Conservation (phyloP, 176 grass and related monocot genomes). For the Musa troglodytarum region DNA sequence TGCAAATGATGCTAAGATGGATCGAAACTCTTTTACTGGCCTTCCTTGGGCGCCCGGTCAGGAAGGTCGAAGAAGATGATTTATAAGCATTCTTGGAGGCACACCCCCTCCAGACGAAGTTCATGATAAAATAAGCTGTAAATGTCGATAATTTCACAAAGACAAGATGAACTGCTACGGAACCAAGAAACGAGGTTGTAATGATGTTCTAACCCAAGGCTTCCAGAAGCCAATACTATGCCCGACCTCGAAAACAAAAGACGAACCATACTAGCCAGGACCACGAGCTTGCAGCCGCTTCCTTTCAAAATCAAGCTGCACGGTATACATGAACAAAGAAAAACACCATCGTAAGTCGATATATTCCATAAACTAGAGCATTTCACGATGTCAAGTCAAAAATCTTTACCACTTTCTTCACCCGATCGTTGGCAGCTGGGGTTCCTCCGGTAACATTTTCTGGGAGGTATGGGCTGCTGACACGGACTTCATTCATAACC, state of each 20-base stretch:
- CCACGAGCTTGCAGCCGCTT: conserved; percentile 68
- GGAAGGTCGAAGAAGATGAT: too few relatives aligned
- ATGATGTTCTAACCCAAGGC: not conserved
- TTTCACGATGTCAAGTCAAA: not conserved
- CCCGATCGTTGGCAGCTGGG: conserved; percentile 76
- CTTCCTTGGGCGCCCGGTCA: not conserved
- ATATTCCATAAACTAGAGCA: not conserved
- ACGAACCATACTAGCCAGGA: conserved; percentile 47
- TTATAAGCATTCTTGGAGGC: too few relatives aligned
- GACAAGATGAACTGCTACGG: not conserved
- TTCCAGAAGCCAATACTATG: conserved; percentile 7
- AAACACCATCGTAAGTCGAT: conserved; percentile 8
- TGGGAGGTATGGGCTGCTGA: conserved; percentile 77
- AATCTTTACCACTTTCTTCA: conserved; percentile 86
- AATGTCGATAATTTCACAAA: not conserved
- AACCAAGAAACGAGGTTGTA: not conserved
- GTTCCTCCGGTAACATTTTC: conserved; percentile 88
- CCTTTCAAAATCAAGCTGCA: conserved; percentile 88
- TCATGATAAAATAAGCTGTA: not conserved
- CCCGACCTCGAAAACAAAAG: not conserved
- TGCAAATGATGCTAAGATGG: not conserved
- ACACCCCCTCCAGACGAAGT: too few relatives aligned
- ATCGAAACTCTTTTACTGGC: not conserved
- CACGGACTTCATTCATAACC: conserved; percentile 86
- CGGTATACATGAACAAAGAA: conserved; percentile 1